Evolutionary conservation across 257 asterid species (phyloP), one percentile per base, ranked within the genome.

Genomic region (Przewalskia tangutica): DNA sequence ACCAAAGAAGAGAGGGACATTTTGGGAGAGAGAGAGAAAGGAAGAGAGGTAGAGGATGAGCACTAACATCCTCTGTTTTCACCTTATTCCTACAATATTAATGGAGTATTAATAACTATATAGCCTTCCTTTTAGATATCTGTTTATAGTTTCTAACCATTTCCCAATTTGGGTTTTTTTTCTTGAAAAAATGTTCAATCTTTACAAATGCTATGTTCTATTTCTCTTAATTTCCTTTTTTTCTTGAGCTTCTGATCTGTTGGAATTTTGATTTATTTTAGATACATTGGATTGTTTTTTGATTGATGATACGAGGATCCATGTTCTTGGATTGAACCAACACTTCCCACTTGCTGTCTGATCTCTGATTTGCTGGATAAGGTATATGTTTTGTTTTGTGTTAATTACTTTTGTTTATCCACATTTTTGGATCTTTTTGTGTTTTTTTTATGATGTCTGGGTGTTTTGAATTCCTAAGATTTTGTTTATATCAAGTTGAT

Each of bases 301-400:
- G 81, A 75, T 55, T 82, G 75, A 55, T 82, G 76, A 20, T 71
- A 56, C 44, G 1, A 62, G 73, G 82, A 79, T 60, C 48, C 59
- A 79, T 46, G 60, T 79, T 79, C 44, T 20, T 62, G 46, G 82
- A 79, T 79, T 79, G 82, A 79, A 79, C 90, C 90, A 80, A 87
- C 91, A 82, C 84, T 86, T 88, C 87, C 84, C 85, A 86, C 86
- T 83, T 86, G 77, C 80, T 86, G 68, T 90, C 82, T 90, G 91
- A 90, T 94, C 94, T 92, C 88, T 84, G 90, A 90, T 88, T 89
- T 85, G 88, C 91, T 89, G 87, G 92, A 89, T 91, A 91, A 94
- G 97, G 97, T 91, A 9, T 81, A 9, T 81, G 81, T 32, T 66
- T 83, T 13, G 82, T 18, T 54, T n/a, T 71, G 82, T 42, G 51